phyloP scores from a whole-genome alignment of 345 rosid genomes.

The Syzygium aqueum region DNA sequence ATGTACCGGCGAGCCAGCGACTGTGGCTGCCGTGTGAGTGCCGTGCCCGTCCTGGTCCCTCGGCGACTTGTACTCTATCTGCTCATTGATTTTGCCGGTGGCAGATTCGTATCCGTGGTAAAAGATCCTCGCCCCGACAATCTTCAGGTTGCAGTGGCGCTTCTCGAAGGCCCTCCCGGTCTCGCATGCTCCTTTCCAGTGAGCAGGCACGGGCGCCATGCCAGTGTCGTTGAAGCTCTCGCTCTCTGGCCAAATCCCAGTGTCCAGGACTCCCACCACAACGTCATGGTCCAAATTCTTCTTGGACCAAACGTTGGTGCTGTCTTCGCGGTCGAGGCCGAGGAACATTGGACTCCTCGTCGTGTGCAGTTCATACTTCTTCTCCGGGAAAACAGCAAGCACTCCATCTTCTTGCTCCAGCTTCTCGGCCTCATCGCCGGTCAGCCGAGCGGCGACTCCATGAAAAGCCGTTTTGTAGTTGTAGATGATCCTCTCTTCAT shows the following conservation, averaged over 20 bases:
- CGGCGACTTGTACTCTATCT: conserved; percentile 59
- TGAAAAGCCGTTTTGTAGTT: conserved; percentile 51
- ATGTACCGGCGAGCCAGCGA: conserved; percentile 52
- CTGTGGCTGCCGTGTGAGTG: conserved; percentile 75
- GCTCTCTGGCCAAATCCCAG: conserved; percentile 83
- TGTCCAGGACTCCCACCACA: conserved; percentile 64
- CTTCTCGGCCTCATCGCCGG: conserved; percentile 42
- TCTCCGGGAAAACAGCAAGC: conserved; percentile 45
- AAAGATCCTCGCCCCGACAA: conserved; percentile 67
- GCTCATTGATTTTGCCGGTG: conserved; percentile 41
- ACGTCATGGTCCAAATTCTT: conserved; percentile 52
- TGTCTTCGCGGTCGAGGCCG: conserved; percentile 42
- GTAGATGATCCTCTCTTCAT: conserved; percentile 53
- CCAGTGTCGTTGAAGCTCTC: conserved; percentile 56
- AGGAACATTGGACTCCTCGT: conserved; percentile 72
- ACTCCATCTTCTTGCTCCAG: conserved; percentile 49
- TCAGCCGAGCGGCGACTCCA: conserved; percentile 57
- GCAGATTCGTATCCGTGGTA: conserved; percentile 59
- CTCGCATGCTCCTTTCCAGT: conserved; percentile 68
- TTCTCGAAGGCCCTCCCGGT: conserved; percentile 40
- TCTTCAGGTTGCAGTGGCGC: conserved; percentile 50
- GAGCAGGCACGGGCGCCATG: conserved; percentile 43
- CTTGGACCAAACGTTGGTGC: conserved; percentile 37
- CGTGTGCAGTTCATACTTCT: conserved; percentile 55
- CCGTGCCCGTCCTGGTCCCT: conserved; percentile 82